Conservation (phyloP, 192 early-diverging fungal genomes). For the Coemansia asiatica region DNA sequence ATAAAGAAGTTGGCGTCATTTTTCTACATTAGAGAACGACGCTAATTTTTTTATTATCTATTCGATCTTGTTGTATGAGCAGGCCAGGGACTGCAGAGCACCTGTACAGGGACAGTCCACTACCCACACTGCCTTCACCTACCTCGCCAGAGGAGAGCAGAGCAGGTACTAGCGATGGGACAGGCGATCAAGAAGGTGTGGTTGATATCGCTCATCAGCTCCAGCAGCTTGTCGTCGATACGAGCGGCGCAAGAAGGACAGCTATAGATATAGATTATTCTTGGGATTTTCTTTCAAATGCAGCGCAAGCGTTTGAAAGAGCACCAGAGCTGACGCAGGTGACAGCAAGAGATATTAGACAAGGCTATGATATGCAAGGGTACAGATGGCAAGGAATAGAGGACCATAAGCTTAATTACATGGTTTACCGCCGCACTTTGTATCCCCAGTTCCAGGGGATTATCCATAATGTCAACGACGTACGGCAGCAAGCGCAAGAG, state of each 20-base stretch:
- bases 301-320: slow-evolving; percentile 47
- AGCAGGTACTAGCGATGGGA: slow-evolving; percentile 4
- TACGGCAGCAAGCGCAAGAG: slow-evolving; percentile 18
- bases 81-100: slow-evolving; percentile 8
- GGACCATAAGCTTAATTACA: slow-evolving; percentile 34
- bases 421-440: slow-evolving; percentile 51
- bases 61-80: slow-evolving; percentile 9
- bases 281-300: slow-evolving; percentile 45
- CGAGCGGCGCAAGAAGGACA: background rate
- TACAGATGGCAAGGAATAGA: slow-evolving; percentile 55
- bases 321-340: slow-evolving; percentile 34
- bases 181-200: slow-evolving; percentile 9
- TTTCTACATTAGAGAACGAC: background rate
- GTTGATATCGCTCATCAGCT: slow-evolving; percentile 35
- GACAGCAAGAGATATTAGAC: slow-evolving; percentile 17
- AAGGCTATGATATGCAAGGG: slow-evolving; percentile 59
- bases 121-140: slow-evolving; percentile 1
- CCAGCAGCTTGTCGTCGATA: slow-evolving; percentile 33
- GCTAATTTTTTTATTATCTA: background rate
- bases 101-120: background rate
- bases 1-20: background rate
- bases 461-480: slow-evolving; percentile 36
- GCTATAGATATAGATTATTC: slow-evolving; percentile 13
- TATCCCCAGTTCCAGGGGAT: slow-evolving; percentile 54
- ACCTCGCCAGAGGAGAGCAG: background rate